Percentiles rank a stretch among this genome's conserved stretches.
These are phyloP conservation scores for Picochlorum costavermella DNA, from an alignment of 139 green algal genomes.

Conservation along the genomic window DNA sequence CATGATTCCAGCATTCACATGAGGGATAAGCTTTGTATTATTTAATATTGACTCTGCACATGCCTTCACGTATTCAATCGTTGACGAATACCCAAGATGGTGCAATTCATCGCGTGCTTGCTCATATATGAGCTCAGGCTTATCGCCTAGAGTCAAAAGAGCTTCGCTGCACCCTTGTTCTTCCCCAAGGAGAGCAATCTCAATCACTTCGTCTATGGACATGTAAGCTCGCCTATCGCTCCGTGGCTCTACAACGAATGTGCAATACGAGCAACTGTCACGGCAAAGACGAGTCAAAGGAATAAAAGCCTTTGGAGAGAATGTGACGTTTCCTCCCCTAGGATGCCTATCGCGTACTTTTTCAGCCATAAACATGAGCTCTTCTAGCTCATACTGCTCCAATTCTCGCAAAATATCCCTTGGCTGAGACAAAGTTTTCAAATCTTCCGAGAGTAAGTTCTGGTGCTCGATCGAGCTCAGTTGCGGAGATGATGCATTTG, in stretches of 20 bases:
- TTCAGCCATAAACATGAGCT: conserved; percentile 32
- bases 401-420: neutral
- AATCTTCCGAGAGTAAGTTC: neutral
- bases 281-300: conserved; percentile 70
- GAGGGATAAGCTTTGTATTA: conserved; percentile 68
- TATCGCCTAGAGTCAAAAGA: conserved; percentile 84
- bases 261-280: conserved; percentile 80
- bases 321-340: conserved; percentile 47
- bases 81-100: conserved; percentile 51
- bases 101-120: conserved; percentile 61
- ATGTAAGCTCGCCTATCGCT: conserved; percentile 57
- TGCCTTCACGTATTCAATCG: conserved; percentile 65
- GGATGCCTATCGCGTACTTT: conserved; percentile 25
- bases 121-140: conserved; percentile 66
- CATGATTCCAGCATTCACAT: conserved; percentile 71
- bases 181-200: conserved; percentile 45
- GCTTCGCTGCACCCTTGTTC: conserved; percentile 71
- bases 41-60: conserved; percentile 37
- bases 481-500: no score
- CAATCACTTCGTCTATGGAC: conserved; percentile 70
- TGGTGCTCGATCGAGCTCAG: no score
- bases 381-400: conserved; percentile 10
- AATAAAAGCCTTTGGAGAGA: conserved; percentile 88
- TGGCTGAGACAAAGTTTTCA: neutral
- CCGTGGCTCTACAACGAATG: conserved; percentile 57